Conservation (phyloP, 1,284 basidiomycete species). For the Pseudozyma hubeiensis region DNA sequence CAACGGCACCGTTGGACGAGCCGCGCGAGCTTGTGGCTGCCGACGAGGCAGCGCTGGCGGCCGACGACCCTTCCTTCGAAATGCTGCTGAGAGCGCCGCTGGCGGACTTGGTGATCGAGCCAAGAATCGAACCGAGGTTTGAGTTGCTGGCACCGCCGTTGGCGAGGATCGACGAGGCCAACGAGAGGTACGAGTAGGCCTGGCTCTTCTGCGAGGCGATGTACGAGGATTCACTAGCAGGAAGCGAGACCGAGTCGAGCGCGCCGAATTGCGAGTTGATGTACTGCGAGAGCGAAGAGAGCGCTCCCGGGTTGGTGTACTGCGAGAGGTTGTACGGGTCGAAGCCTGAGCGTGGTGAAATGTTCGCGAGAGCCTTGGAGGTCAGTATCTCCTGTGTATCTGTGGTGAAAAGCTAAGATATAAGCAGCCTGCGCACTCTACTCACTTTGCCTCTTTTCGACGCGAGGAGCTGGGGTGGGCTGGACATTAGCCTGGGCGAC, state of each 20-base stretch:
- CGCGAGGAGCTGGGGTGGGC: slow-evolving; percentile 33
- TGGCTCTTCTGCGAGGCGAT: slow-evolving; percentile 17
- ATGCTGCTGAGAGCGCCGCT: slow-evolving; percentile 4
- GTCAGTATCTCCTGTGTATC: neutral
- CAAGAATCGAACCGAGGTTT: slow-evolving; percentile 13
- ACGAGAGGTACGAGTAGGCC: slow-evolving; percentile 39
- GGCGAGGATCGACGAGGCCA: slow-evolving; percentile 31
- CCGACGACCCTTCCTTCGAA: neutral
- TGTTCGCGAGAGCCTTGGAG: neutral
- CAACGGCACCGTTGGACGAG: slow-evolving; percentile 18
- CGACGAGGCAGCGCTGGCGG: slow-evolving; percentile 3
- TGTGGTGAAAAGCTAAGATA: neutral
- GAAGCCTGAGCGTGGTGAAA: slow-evolving; percentile 13
- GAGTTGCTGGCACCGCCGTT: slow-evolving; percentile 30
- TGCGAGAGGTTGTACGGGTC: slow-evolving; percentile 40
- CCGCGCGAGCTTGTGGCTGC: slow-evolving; percentile 7
- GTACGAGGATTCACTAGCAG: slow-evolving; percentile 18
- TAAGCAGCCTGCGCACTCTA: neutral
- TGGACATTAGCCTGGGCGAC: slow-evolving; percentile 32
- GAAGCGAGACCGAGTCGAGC: slow-evolving; percentile 12
- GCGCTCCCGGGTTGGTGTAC: slow-evolving; percentile 29
- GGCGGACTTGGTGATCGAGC: slow-evolving; percentile 10
- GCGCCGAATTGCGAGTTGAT: slow-evolving; percentile 23
- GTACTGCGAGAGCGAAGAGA: slow-evolving; percentile 31
- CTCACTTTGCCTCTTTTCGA: slow-evolving; percentile 42